Evolutionary conservation across 2,329 filamentous ascomycete species (phyloP).

Genomic region (Beauveria australis): DNA sequence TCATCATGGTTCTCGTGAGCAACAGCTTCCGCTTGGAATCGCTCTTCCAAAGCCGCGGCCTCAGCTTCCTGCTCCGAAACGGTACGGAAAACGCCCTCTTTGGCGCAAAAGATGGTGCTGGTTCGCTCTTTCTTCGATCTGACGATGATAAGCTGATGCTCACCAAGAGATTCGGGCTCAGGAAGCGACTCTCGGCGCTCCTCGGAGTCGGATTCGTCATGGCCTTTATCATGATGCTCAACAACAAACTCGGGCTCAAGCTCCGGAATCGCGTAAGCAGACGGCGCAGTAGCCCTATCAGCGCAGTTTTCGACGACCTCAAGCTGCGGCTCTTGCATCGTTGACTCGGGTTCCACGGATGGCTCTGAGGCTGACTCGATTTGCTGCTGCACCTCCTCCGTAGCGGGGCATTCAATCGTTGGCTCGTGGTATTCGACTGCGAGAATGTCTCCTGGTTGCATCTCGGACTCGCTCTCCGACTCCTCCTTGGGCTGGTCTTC

Average conservation of each 20-base stretch:
- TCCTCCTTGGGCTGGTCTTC: conserved; percentile 20
- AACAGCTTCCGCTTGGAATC: conserved; percentile 19
- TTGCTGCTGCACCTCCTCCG: conserved; percentile 16
- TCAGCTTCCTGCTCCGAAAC: conserved; percentile 48
- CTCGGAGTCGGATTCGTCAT: neutral
- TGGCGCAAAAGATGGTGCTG: conserved; percentile 51
- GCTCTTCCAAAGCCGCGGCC: conserved; percentile 33
- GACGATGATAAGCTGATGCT: conserved; percentile 13
- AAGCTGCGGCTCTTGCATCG: neutral
- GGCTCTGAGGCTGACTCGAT: neutral
- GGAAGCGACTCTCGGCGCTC: conserved; percentile 14
- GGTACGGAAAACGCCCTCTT: conserved; percentile 55
- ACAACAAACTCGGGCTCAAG: conserved; percentile 9
- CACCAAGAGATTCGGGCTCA: neutral
- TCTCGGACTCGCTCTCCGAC: conserved; percentile 26
- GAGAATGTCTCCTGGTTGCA: conserved; percentile 15
- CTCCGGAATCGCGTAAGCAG: conserved; percentile 14
- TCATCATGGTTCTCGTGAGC: conserved; percentile 19
- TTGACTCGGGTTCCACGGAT: neutral
- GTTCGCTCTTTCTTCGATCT: conserved; percentile 33
- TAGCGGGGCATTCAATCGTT: neutral
- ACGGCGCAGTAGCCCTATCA: neutral
- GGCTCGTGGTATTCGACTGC: conserved; percentile 1
- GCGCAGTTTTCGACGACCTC: neutral
- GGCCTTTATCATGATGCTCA: neutral